Percentiles rank a stretch among this genome's conserved stretches.
Evolutionary conservation across 169 alveolate genomes (phyloP).

Genomic region (Theileria sp.): DNA sequence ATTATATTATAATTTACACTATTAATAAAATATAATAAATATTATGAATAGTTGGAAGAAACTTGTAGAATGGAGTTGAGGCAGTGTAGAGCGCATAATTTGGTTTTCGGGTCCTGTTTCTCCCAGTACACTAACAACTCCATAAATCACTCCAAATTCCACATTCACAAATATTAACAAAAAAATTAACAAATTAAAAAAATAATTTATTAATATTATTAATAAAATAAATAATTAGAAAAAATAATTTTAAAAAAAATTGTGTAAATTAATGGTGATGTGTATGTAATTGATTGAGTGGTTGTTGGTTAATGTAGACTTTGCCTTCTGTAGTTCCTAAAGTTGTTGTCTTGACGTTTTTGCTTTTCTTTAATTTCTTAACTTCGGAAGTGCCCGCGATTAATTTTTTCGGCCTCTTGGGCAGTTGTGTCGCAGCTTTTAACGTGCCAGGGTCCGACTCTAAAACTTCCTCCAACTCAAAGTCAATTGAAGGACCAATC

Average conservation of each 20-base stretch:
- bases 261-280: conserved; percentile 26
- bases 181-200: too few species aligned
- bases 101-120: conserved; percentile 77
- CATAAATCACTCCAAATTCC: neutral
- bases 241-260: too few species aligned
- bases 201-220: neutral
- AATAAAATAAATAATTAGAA: neutral
- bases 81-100: conserved; percentile 82
- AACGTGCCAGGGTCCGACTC: conserved; percentile 37
- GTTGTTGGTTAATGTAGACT: conserved; percentile 42
- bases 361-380: conserved; percentile 9
- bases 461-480: conserved; percentile 37
- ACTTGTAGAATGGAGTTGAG: conserved; percentile 79
- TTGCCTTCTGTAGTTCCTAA: conserved; percentile 57
- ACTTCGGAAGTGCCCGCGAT: conserved; percentile 26
- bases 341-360: conserved; percentile 47
- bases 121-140: conserved; percentile 79
- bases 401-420: conserved; percentile 40
- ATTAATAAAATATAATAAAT: too few species aligned
- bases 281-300: conserved; percentile 46
- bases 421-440: conserved; percentile 41
- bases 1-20: too few species aligned
- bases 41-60: neutral
- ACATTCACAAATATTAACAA: too few species aligned
- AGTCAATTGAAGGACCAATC: conserved; percentile 59